Conservation (phyloP, 352 stramenopile genomes). For the Phytophthora tubulina region DNA sequence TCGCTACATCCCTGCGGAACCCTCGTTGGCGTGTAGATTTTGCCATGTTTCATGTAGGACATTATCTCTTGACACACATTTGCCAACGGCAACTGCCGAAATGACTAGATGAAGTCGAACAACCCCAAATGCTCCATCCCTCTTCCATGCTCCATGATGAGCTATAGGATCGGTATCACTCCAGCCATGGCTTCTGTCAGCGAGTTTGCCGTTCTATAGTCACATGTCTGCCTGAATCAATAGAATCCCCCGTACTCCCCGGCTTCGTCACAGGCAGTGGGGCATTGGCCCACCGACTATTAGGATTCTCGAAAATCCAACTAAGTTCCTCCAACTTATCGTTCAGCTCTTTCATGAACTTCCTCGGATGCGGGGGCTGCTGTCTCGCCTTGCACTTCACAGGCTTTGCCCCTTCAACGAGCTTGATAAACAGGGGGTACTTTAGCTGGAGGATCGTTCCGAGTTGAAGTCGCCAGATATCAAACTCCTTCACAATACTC, state of each 20-base stretch:
- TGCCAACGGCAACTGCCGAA: neutral
- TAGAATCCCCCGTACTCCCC: no score
- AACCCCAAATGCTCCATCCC: conserved; percentile 8
- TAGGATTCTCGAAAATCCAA: neutral
- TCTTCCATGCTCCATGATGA: neutral
- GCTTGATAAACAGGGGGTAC: conserved; percentile 1
- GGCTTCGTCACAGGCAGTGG: neutral
- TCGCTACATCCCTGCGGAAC: conserved; percentile 7
- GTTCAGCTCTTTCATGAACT: conserved; percentile 5
- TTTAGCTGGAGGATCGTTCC: neutral
- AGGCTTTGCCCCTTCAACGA: neutral
- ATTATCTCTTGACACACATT: neutral
- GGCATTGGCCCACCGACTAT: neutral
- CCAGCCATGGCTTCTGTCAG: neutral
- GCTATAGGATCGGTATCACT: neutral
- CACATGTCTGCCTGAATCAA: neutral
- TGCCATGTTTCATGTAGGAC: neutral
- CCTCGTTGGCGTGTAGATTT: neutral
- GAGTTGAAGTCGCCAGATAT: conserved; percentile 1
- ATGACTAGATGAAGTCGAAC: conserved; percentile 4
- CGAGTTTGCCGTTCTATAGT: neutral
- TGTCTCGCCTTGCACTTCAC: conserved; percentile 1
- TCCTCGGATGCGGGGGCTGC: neutral
- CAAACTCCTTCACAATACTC: neutral
- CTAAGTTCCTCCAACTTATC: neutral